phyloP scores from a whole-genome alignment of 177 flowering plant species.

The Vitis hybrid region DNA sequence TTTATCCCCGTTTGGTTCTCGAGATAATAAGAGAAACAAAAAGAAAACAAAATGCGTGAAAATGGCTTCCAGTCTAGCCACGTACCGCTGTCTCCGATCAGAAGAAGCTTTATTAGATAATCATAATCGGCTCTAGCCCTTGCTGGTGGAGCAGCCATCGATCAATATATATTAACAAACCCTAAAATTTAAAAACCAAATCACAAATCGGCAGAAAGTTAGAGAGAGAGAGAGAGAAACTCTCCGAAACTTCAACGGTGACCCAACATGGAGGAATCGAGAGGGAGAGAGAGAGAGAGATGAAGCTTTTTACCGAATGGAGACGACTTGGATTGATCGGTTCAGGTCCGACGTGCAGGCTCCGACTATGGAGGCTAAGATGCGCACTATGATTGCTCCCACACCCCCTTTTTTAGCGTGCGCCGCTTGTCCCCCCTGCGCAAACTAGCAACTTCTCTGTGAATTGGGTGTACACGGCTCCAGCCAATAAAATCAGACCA shows the following conservation, averaged over 20 bases:
- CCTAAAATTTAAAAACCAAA: neutral
- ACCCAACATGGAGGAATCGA: neutral
- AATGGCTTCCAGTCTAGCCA: neutral
- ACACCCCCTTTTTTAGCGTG: neutral
- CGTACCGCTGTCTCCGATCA: constrained; percentile 80
- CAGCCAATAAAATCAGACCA: too few species aligned
- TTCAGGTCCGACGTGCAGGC: constrained; percentile 12
- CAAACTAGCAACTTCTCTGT: constrained; percentile 13
- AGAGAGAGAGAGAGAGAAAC: neutral
- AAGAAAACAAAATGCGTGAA: neutral
- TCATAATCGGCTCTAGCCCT: constrained; percentile 81
- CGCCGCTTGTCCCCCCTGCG: constrained; percentile 9
- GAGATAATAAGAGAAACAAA: neutral
- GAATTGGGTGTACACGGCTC: too few species aligned
- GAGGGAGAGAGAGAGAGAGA: constrained; percentile 7
- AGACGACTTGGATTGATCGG: constrained; percentile 6
- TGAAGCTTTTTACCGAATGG: neutral
- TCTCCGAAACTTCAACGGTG: too few species aligned
- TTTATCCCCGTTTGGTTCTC: neutral
- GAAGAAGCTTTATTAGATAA: constrained; percentile 73
- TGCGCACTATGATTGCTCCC: neutral
- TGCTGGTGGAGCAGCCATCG: constrained; percentile 82
- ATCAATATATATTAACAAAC: neutral
- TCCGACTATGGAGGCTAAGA: constrained; percentile 4
- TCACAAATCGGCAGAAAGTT: neutral